Evolutionary conservation across 1,139 yeast genomes (phyloP).

Genomic region (Blastobotrys capitulatus): DNA sequence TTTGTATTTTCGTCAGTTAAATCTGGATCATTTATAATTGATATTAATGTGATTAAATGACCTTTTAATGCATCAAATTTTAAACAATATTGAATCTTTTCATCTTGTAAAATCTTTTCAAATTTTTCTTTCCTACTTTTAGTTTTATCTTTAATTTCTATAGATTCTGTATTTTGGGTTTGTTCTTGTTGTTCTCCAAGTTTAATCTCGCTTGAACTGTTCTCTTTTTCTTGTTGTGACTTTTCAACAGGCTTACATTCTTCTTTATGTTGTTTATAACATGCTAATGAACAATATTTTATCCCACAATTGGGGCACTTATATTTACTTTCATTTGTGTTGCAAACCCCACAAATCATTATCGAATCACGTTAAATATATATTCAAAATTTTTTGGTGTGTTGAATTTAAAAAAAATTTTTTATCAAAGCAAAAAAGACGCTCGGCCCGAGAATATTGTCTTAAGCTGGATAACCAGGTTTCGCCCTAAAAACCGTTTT

Average conservation of each 20-base stretch:
- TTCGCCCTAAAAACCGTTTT: too few relatives aligned
- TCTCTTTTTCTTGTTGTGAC: not conserved
- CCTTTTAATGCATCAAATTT: slow-evolving; percentile 46
- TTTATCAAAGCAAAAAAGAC: too few relatives aligned
- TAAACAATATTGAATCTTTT: slow-evolving; percentile 40
- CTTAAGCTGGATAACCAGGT: too few relatives aligned
- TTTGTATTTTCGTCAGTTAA: slow-evolving; percentile 39
- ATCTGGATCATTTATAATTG: slow-evolving; percentile 42
- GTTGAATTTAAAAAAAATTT: too few relatives aligned
- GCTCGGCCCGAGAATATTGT: too few relatives aligned
- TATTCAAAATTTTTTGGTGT: too few relatives aligned
- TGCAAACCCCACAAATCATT: slow-evolving; percentile 42
- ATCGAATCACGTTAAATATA: too few relatives aligned
- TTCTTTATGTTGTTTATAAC: slow-evolving; percentile 12
- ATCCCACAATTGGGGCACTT: slow-evolving; percentile 54
- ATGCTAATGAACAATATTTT: slow-evolving; percentile 27
- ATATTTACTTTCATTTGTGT: slow-evolving; percentile 41
- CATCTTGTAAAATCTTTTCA: slow-evolving; percentile 31
- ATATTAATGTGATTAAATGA: slow-evolving; percentile 46
- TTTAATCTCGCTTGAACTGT: not conserved
- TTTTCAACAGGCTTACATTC: not conserved
- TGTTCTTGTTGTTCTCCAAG: not conserved
- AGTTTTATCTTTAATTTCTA: not conserved
- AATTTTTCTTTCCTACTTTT: not conserved
- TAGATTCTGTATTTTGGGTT: not conserved